Evolutionary conservation across 129 eudicot species (phyloP).

Genomic region (Flaveria trinervia): DNA sequence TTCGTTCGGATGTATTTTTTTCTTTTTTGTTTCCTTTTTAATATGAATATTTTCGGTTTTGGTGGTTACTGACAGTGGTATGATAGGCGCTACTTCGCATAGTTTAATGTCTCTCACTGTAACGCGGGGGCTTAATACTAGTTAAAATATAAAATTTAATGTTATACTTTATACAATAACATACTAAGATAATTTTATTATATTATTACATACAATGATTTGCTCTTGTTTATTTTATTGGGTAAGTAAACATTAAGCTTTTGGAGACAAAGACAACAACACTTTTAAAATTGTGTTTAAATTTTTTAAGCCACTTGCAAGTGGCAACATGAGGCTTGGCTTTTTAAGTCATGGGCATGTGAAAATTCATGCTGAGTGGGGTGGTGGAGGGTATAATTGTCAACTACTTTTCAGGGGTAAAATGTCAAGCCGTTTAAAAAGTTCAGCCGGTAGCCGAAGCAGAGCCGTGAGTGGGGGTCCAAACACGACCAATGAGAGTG

Average conservation of each 20-base stretch:
- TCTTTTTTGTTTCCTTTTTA: no score
- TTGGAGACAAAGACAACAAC: slow-evolving; percentile 14
- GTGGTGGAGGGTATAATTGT: slow-evolving; percentile 33
- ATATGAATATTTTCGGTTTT: no score
- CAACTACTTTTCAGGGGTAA: slow-evolving; percentile 17
- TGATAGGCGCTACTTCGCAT: no score
- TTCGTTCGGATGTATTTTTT: no score
- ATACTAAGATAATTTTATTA: no score
- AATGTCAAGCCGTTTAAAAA: background rate
- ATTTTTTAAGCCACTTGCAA: slow-evolving; percentile 26
- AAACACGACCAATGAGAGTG: slow-evolving; percentile 42
- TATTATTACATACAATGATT: background rate
- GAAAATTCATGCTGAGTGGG: slow-evolving; percentile 29
- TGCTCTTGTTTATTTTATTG: background rate
- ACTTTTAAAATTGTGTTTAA: background rate
- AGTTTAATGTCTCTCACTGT: no score
- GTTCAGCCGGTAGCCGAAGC: slow-evolving; percentile 21
- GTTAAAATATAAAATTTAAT: no score
- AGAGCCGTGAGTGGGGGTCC: slow-evolving; percentile 26
- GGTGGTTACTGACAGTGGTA: no score
- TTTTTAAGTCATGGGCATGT: slow-evolving; percentile 39
- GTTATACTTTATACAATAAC: no score
- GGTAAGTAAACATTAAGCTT: slow-evolving; percentile 14
- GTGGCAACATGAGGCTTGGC: slow-evolving; percentile 29
- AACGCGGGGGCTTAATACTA: no score